These are phyloP conservation scores for Clarkia xantiana DNA, from an alignment of 345 rosid species.

Conservation along the genomic window DNA sequence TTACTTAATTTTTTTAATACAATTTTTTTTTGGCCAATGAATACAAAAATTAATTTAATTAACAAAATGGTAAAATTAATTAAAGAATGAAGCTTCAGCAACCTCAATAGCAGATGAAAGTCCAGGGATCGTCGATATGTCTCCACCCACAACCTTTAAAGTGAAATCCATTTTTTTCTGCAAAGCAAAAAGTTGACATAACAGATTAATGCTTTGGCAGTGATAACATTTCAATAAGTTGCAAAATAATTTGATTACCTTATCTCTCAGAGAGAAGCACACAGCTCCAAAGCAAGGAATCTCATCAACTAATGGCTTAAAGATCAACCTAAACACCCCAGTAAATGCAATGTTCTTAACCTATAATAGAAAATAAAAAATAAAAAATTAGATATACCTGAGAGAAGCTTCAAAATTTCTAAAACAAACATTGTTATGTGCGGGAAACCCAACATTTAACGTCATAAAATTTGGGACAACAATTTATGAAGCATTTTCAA, in stretches of 20 bases:
- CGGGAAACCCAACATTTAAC: too few species aligned
- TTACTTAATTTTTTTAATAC: neutral
- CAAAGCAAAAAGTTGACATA: constrained; percentile 16
- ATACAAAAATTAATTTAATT: too few species aligned
- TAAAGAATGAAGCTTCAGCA: constrained; percentile 12
- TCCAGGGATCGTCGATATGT: constrained; percentile 84
- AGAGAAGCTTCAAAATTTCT: neutral
- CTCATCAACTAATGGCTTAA: constrained; percentile 84
- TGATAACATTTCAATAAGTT: too few species aligned
- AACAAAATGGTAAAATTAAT: too few species aligned
- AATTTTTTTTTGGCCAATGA: too few species aligned
- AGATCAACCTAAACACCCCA: constrained; percentile 96
- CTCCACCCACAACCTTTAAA: constrained; percentile 87
- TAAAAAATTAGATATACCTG: neutral
- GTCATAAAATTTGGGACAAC: too few species aligned
- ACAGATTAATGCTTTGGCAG: neutral
- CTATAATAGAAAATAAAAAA: constrained; percentile 18
- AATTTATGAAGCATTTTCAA: too few species aligned
- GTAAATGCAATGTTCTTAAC: constrained; percentile 94
- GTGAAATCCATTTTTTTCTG: constrained; percentile 94
- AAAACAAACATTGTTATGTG: neutral
- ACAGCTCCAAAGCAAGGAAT: constrained; percentile 99
- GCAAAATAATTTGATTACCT: constrained; percentile 25
- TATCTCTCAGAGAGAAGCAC: constrained; percentile 71
- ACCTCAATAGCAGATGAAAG: constrained; percentile 84